Evolutionary conservation across 1,139 yeast species (phyloP), one percentile per base, ranked within the genome.

Genomic region (Saccharomyces hybrid): DNA sequence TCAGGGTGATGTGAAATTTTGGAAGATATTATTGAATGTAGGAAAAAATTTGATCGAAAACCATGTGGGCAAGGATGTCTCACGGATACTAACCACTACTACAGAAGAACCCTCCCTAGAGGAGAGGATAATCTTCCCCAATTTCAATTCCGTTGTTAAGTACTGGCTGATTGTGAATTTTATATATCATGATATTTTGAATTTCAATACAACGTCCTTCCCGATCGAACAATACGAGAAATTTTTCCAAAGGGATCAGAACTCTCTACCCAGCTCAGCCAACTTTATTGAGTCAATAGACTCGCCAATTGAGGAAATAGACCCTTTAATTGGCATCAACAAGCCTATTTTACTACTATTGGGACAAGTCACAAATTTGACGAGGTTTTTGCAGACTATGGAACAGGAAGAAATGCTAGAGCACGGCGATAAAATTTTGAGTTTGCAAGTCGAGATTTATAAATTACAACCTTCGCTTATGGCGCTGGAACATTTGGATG

Each of bases 151-250:
- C 7, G 53, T 58, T 13, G 59, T 63, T 5, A 55, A 81, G 58
- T 82, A 84, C 58, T 88, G 93, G 87, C 74, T 88, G 54, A 81
- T 86, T 27, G 81, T 89, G n/a, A 86, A 84, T 68, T 88, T 85
- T 70, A 89, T 90, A 0, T 88, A 87, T 65, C 95, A 88, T 67
- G 95, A 87, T 65, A 78, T 88, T 46, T 73, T 86, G 59, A 83
- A 93, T 1, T 73, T 78, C 51, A 81, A 80, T 54, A 66, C 84
- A 50, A 77, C 85, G 0, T 82, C 81, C 62, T 83, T 83, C 64
- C 77, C 82, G 0, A 71, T 78, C 26, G 72, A 73, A 14, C 82
- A 81, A 48, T 86, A 87, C 68, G 82, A 83, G 51, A 70, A 73
- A 41, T 75, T 82, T 52, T 77, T 86, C 65, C 54, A 63, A 66